Percentiles rank a stretch among this genome's conserved stretches.
Conservation (phyloP, 2,329 filamentous ascomycete genomes). For the Trichoderma koningii region DNA sequence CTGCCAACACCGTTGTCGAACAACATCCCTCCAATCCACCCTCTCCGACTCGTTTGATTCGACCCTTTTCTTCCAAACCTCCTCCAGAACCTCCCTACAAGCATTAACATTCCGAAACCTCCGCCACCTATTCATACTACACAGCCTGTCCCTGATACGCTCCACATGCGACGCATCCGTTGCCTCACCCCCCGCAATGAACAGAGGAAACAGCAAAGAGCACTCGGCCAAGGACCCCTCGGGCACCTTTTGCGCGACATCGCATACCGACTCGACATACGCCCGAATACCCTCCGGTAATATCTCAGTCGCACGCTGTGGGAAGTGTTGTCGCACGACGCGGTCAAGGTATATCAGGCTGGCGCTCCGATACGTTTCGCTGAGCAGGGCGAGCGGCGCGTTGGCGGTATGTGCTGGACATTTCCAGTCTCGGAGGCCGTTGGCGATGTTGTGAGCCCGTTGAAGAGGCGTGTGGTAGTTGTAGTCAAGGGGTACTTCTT, state of each 20-base stretch:
- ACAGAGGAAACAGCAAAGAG: slow-evolving; percentile 5
- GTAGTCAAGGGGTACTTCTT: neutral
- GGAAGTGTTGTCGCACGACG: neutral
- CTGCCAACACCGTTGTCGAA: neutral
- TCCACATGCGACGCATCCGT: neutral
- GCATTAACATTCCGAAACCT: slow-evolving; percentile 8
- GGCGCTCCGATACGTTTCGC: slow-evolving; percentile 14
- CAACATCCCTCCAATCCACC: slow-evolving; percentile 7
- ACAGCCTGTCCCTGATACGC: neutral
- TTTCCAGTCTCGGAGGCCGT: slow-evolving; percentile 2
- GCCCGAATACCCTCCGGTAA: neutral
- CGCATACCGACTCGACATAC: neutral
- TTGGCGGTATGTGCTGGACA: neutral
- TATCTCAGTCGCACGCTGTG: neutral
- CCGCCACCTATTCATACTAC: slow-evolving; percentile 3
- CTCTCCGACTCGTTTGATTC: neutral
- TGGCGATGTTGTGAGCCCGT: neutral
- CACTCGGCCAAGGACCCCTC: slow-evolving; percentile 5
- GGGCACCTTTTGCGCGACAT: neutral
- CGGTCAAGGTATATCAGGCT: slow-evolving; percentile 8
- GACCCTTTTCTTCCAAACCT: neutral
- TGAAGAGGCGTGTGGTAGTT: slow-evolving; percentile 1
- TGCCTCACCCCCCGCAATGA: slow-evolving; percentile 9
- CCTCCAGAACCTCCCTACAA: slow-evolving; percentile 5
- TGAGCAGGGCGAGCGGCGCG: slow-evolving; percentile 5